A percentile compares a stretch with the other conserved stretches of the same genome.
Evolutionary conservation across 2,329 filamentous ascomycete species (phyloP).

Genomic region (Rachicladosporium sp.): DNA sequence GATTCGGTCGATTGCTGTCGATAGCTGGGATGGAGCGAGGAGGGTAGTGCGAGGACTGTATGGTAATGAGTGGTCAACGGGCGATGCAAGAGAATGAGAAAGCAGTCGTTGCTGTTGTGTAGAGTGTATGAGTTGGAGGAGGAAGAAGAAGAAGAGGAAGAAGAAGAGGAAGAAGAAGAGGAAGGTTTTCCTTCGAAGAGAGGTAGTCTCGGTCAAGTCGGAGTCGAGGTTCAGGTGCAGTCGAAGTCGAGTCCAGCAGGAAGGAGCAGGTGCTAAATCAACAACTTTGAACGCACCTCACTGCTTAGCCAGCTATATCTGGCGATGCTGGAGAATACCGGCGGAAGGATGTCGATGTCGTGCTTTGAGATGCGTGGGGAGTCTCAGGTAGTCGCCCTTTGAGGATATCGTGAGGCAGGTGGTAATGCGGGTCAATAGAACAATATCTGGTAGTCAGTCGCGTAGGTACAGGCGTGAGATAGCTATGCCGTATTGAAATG

Average conservation of each 20-base stretch:
- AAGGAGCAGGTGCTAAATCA: slow-evolving; percentile 2
- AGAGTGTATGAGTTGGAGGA: slow-evolving; percentile 9
- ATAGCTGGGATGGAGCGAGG: not conserved
- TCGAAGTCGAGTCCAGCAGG: slow-evolving; percentile 1
- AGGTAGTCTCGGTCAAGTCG: not conserved
- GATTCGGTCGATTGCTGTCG: no score
- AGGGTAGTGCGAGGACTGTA: slow-evolving; percentile 8
- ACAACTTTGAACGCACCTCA: slow-evolving; percentile 3
- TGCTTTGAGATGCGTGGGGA: no score
- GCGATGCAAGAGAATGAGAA: slow-evolving; percentile 27
- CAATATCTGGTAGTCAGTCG: no score
- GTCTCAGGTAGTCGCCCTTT: no score
- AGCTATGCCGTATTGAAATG: no score
- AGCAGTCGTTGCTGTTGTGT: slow-evolving; percentile 17
- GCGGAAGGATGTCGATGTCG: no score
- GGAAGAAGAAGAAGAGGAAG: slow-evolving; percentile 8
- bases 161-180: slow-evolving; percentile 9
- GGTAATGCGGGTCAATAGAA: no score
- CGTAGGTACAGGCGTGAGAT: no score
- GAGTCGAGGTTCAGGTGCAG: slow-evolving; percentile 1
- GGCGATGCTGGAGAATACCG: not conserved
- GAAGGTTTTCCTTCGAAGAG: not conserved
- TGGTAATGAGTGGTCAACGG: slow-evolving; percentile 14
- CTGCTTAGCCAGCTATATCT: slow-evolving; percentile 1
- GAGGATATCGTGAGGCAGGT: no score